These are phyloP conservation scores for Colletotrichum acutatum DNA, from an alignment of 2,329 filamentous ascomycete genomes.

Conservation along the genomic window DNA sequence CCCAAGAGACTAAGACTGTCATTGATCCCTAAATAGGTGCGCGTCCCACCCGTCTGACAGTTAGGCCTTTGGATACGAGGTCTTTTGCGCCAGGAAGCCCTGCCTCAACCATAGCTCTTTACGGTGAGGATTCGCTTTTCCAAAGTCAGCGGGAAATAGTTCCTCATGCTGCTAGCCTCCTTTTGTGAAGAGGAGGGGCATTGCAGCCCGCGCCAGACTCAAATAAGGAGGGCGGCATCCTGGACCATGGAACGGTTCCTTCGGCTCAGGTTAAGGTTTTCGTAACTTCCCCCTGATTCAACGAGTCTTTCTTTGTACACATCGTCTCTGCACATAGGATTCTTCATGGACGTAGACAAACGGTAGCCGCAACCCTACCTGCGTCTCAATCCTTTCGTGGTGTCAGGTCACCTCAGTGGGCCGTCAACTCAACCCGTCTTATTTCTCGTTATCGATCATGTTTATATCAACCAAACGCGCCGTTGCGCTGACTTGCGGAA, in stretches of 20 bases:
- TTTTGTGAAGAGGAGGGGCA: no score
- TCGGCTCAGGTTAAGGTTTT: no score
- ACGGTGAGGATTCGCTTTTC: background rate
- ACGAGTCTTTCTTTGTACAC: no score
- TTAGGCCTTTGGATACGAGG: constrained; percentile 20
- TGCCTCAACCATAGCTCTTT: background rate
- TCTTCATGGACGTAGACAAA: no score
- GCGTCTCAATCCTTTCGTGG: background rate
- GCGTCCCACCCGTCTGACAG: background rate
- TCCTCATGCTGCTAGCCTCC: background rate
- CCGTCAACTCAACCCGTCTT: background rate
- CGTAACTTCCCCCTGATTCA: no score
- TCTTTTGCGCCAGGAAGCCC: background rate
- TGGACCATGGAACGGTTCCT: no score
- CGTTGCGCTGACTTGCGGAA: constrained; percentile 3
- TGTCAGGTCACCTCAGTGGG: background rate
- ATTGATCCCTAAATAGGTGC: constrained; percentile 1
- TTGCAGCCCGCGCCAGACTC: no score
- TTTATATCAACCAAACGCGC: constrained; percentile 15
- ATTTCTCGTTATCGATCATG: background rate
- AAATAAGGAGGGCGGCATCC: no score
- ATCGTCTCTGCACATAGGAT: no score
- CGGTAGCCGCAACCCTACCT: no score
- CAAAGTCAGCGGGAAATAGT: background rate
- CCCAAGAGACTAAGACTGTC: constrained; percentile 9